Conservation (phyloP, 164 flowering plant species). For the Aristolochia fimbriata region DNA sequence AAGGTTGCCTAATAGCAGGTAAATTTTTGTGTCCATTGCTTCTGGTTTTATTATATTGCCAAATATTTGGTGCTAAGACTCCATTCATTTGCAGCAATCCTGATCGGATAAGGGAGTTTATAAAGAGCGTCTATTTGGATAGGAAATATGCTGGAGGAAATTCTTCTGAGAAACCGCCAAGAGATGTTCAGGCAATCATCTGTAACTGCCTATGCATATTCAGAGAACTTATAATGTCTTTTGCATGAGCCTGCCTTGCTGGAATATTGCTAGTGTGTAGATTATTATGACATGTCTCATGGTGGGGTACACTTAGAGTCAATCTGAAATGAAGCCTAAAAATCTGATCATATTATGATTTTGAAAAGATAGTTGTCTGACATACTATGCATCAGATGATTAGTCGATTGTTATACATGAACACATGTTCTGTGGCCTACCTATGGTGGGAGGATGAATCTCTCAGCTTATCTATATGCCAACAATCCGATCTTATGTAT, state of each 20-base stretch:
- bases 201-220: conserved; percentile 1
- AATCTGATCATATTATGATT: too few relatives aligned
- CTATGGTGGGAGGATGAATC: too few relatives aligned
- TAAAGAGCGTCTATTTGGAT: conserved; percentile 69
- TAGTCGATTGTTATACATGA: too few relatives aligned
- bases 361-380: too few relatives aligned
- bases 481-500: too few relatives aligned
- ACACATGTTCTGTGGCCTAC: too few relatives aligned
- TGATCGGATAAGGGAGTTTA: conserved; percentile 69
- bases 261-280: neutral
- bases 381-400: too few relatives aligned
- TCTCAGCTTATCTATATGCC: too few relatives aligned
- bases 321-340: too few relatives aligned
- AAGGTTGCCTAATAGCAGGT: conserved; percentile 83
- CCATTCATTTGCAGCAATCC: conserved; percentile 44
- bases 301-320: too few relatives aligned
- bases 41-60: conserved; percentile 4
- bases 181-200: conserved; percentile 48
- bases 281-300: neutral
- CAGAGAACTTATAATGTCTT: neutral
- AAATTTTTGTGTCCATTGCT: neutral
- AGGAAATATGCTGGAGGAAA: conserved; percentile 55
- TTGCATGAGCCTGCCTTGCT: neutral
- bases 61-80: neutral
- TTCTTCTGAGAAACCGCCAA: conserved; percentile 64